These are phyloP conservation scores for Ophiostoma angusticollis DNA, from an alignment of 2,329 filamentous ascomycete genomes.

Conservation along the genomic window DNA sequence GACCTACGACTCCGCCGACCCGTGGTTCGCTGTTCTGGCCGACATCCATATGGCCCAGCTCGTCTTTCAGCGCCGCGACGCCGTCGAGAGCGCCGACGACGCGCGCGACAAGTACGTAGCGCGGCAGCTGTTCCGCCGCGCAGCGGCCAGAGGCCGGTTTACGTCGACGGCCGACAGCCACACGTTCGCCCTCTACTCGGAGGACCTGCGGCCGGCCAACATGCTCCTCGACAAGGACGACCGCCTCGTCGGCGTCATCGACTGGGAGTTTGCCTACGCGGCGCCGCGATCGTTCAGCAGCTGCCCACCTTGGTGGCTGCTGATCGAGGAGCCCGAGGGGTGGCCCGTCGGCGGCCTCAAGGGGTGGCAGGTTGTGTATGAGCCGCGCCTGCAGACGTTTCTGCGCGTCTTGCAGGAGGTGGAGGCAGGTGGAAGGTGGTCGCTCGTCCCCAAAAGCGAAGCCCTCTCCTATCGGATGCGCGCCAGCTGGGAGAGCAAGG, in stretches of 20 bases:
- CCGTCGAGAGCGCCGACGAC: constrained; percentile 25
- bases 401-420: constrained; percentile 19
- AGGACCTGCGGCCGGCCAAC: constrained; percentile 21
- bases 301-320: constrained; percentile 25
- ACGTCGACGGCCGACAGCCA: constrained; percentile 15
- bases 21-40: constrained; percentile 26
- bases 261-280: constrained; percentile 28
- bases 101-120: constrained; percentile 30
- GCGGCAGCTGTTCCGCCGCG: constrained; percentile 26
- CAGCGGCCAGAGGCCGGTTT: constrained; percentile 18
- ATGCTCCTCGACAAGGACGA: constrained; percentile 20
- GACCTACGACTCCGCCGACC: constrained; percentile 16
- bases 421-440: background rate
- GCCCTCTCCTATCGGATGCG: constrained; percentile 15
- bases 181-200: constrained; percentile 19
- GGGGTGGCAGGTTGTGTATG: constrained; percentile 22
- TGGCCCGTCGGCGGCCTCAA: constrained; percentile 20
- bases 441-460: background rate
- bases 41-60: constrained; percentile 29
- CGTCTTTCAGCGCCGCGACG: constrained; percentile 28
- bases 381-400: constrained; percentile 21
- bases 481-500: constrained; percentile 17
- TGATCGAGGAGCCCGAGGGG: constrained; percentile 20
- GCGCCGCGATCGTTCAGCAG: constrained; percentile 20
- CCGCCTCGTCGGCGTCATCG: constrained; percentile 22